Conservation (phyloP, 2,329 filamentous ascomycete species). For the Acrocalymma vagum region DNA sequence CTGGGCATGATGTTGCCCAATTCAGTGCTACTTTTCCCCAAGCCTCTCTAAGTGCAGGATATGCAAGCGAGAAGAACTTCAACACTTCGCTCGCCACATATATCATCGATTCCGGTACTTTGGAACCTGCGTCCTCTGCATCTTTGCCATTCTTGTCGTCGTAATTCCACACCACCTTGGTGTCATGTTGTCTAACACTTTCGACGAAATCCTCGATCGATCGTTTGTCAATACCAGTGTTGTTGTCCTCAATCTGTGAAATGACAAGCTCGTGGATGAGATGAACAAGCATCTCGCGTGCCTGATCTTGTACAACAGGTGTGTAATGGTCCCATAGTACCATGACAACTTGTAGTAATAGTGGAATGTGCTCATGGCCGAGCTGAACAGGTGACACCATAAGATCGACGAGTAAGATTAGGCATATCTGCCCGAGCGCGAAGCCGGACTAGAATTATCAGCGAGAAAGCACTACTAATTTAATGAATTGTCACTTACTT, state of each 20-base stretch:
- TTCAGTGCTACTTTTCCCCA: constrained; percentile 91
- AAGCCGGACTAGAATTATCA: constrained; percentile 70
- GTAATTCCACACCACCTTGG: constrained; percentile 90
- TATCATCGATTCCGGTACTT: constrained; percentile 88
- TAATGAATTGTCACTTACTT: constrained; percentile 21
- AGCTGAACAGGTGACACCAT: constrained; percentile 93
- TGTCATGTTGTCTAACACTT: constrained; percentile 82
- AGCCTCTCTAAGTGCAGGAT: constrained; percentile 85
- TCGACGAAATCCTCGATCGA: constrained; percentile 90
- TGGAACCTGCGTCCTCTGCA: constrained; percentile 74
- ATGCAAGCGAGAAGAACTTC: constrained; percentile 83
- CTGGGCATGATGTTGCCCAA: constrained; percentile 97
- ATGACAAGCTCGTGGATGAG: constrained; percentile 96
- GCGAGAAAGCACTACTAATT: constrained; percentile 3
- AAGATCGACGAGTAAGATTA: constrained; percentile 93
- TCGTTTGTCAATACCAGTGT: constrained; percentile 71
- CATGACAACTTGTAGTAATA: constrained; percentile 88
- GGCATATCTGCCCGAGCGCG: constrained; percentile 88
- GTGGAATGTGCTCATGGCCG: constrained; percentile 78
- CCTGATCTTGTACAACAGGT: constrained; percentile 92
- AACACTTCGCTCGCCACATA: constrained; percentile 83
- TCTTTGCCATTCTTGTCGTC: constrained; percentile 85
- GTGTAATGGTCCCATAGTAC: constrained; percentile 99
- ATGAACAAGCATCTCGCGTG: constrained; percentile 96
- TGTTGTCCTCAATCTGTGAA: constrained; percentile 74